Evolutionary conservation across 2,329 filamentous ascomycete genomes (phyloP), one percentile per base, ranked within the genome.

Genomic region (Drechslerella dactyloides): DNA sequence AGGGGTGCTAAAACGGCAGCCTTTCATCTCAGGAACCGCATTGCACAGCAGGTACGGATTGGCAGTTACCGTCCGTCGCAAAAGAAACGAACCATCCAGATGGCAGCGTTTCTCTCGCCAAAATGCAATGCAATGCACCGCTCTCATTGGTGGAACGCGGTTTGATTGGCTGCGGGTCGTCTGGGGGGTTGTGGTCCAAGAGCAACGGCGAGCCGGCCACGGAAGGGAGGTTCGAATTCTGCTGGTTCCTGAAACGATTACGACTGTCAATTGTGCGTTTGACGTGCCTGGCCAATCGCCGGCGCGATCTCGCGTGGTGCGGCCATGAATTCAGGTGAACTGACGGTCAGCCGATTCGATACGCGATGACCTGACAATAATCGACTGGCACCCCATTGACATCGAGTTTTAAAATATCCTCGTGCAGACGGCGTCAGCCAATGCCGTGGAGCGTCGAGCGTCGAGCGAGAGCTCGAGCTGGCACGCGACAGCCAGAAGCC

Each of bases 151-250:
- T 48, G 44, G 44, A 48, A 48, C 15, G 44, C 44, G 11, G 19
- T 48, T 48, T 48, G 44, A 48, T 48, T 48, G 44, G 44, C 44
- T 48, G 17, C 44, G 44, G 44, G 44, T 48, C 44, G 17, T 23
- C 44, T 19, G 17, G 15, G 15, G 19, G 44, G 11, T 10, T 17
- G 44, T 19, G n/a, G 7, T 21, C 44, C 44, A 48, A 23, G 44
- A 21, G 19, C 19, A 48, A 48, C 44, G 44, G 44, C 11, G 44
- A 11, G 19, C 44, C 40, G 17, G 40, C 40, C 40, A 44, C 40
- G 40, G 37, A 42, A 42, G 37, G 37, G 37, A 17, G 37, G 37
- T 42, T n/a, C n/a, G n/a, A n/a, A n/a, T n/a, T 42, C 37, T 42
- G n/a, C n/a, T 15, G 37, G 37, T 17, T 33, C 27, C n/a, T 42